A percentile compares a stretch with the other conserved stretches of the same genome.
Conservation (phyloP, 2,329 filamentous ascomycete genomes). For the Colletotrichum shisoi region DNA sequence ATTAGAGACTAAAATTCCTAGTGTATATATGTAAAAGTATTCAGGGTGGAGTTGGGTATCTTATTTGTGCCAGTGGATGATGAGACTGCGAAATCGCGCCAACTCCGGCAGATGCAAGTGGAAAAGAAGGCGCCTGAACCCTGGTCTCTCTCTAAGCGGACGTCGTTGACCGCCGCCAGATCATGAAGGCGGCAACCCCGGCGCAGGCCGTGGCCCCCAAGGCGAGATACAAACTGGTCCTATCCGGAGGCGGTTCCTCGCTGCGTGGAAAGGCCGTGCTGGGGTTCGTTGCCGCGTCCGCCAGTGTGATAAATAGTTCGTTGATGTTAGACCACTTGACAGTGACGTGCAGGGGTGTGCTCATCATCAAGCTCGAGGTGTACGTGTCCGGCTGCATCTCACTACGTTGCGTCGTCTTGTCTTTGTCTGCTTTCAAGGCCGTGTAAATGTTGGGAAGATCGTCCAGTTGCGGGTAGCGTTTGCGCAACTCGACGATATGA, state of each 20-base stretch:
- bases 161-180: constrained; percentile 67
- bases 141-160: constrained; percentile 45
- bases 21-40: constrained; percentile 8
- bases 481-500: constrained; percentile 83
- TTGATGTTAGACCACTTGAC: constrained; percentile 93
- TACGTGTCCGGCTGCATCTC: constrained; percentile 93
- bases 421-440: constrained; percentile 91
- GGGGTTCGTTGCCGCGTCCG: constrained; percentile 90
- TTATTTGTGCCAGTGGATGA: constrained; percentile 28
- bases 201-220: constrained; percentile 76
- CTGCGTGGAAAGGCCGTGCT: constrained; percentile 87
- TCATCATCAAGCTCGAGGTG: constrained; percentile 84
- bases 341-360: constrained; percentile 90
- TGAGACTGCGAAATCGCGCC: constrained; percentile 24
- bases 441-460: constrained; percentile 91
- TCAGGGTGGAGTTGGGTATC: constrained; percentile 39
- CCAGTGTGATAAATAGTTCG: constrained; percentile 90
- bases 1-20: constrained; percentile 29
- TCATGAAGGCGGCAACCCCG: constrained; percentile 69
- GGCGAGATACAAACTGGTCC: constrained; percentile 85
- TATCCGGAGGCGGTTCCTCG: constrained; percentile 84
- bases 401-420: constrained; percentile 94
- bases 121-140: neutral
- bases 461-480: constrained; percentile 82
- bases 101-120: constrained; percentile 33